phyloP scores from a whole-genome alignment of 768 basidiomycete genomes.

The Calocybe indica region DNA sequence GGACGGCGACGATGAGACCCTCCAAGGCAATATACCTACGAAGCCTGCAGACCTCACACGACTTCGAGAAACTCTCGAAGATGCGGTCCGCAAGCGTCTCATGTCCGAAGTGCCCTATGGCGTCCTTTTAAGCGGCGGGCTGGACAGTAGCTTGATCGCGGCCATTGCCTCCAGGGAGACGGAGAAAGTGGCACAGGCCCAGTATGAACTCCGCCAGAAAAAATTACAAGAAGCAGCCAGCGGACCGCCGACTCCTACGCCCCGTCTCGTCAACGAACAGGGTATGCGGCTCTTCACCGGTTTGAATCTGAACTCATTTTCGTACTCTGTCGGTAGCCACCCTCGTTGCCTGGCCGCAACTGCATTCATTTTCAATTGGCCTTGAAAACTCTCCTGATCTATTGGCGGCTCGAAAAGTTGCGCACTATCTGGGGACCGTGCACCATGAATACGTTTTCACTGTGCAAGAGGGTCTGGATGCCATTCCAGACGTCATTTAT shows the following conservation, averaged over 20 bases:
- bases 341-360: conserved; percentile 86
- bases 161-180: conserved; percentile 93
- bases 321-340: conserved; percentile 38
- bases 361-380: conserved; percentile 98
- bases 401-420: conserved; percentile 88
- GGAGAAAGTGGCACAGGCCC: conserved; percentile 80
- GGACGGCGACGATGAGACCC: conserved; percentile 68
- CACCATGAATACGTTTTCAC: conserved; percentile 99
- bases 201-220: conserved; percentile 63
- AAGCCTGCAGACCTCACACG: conserved; percentile 56
- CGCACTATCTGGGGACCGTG: conserved; percentile 87
- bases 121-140: conserved; percentile 89
- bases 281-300: conserved; percentile 29
- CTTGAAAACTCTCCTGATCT: conserved; percentile 93
- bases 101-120: conserved; percentile 99
- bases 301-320: conserved; percentile 1
- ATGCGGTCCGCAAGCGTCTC: conserved; percentile 87
- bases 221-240: conserved; percentile 48
- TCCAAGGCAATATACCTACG: conserved; percentile 50
- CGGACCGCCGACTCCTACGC: conserved; percentile 52
- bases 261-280: conserved; percentile 41
- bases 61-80: conserved; percentile 80
- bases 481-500: conserved; percentile 95
- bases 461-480: conserved; percentile 95
- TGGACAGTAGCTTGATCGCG: conserved; percentile 95